Evolutionary conservation across 1,284 basidiomycete species (phyloP), one percentile per base, ranked within the genome.

Genomic region (Hemileia vastatrix): DNA sequence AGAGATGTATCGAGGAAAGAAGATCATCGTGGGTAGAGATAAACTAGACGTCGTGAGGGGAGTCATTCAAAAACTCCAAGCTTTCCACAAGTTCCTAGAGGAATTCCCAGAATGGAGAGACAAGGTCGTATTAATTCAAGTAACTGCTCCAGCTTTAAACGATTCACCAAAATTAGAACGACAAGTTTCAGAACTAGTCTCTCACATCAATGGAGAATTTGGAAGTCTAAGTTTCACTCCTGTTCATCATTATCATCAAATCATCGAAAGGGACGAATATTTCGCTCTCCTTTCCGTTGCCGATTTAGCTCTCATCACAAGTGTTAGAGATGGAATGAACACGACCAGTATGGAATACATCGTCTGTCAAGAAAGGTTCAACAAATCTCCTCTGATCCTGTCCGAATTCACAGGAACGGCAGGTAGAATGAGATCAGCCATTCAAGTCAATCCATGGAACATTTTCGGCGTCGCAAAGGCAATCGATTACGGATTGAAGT

Each of bases 331-430:
- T 73, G 94, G 94, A 11, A 97, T 97, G 93, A 97, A 97, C 81
- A 97, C 94, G 11, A 96, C 92, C n/a, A n/a, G n/a, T n/a, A 96
- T 97, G 93, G 94, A 97, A 78, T 97, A 77, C 77, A 88, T 95
- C 53, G 86, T 96, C 65, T 92, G 91, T 58, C 94, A 97, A 78
- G 83, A 88, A 69, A 82, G 81, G 68, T 87, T 77, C n/a, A n/a
- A n/a, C 75, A 86, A 85, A 78, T 89, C 86, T 58, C 91, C 87
- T 0, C 83, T 94, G 59, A 88, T 97, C 62, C 80, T 97, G 50
- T 91, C 88, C 72, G 94, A 98, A 78, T 97, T 97, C 75, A 96
- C 96, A 84, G 94, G 94, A 23, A 96, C 94, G 67, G 88, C 87
- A 54, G 86, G 86, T 71, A 84, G 86, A 66, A 88, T 93, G 86